Evolutionary conservation across 129 eudicot genomes (phyloP), one percentile per base, ranked within the genome.

Genomic region (Tagetes erecta): DNA sequence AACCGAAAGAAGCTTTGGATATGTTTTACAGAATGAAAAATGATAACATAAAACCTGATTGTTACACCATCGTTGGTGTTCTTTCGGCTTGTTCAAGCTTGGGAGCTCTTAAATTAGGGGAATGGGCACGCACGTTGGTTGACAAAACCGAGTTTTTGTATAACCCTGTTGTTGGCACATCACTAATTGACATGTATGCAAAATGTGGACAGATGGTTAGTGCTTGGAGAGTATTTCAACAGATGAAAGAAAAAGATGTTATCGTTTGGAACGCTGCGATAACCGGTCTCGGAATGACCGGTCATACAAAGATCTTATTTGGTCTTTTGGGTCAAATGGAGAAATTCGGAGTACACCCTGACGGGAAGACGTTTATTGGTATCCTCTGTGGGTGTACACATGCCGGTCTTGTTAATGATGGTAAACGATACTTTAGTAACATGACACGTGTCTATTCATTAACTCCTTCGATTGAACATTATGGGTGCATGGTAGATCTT

Each of bases 401-500:
- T 72, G 83, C 89, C 3, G 98, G 98, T 71, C 96, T 92, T 78
- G 95, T 92, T 59, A 73, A 79, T 35, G 92, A 92, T 14, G 96
- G 98, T 0, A 87, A 86, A 9, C 75, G 83, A 37, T 84, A 52
- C 50, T 92, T 92, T 37, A 8, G 82, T 49, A 71, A 71, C 75
- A 89, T 89, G 82, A 67, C 55, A 6, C 62, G 53, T 31, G 58
- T 83, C 20, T 92, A 50, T 80, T 87, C 83, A 45, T 7, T 92
- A 64, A 64, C 70, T 73, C 96, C 87, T 37, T 44, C 80, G 4
- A 75, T 92, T 36, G 98, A 92, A 78, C 96, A 89, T 80, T 89
- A 87, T 67, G 96, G 98, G 46, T 85, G 91, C 75, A 87, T 92
- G 87, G 94, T 87, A 3, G 98, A 92, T 87, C 98, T 92, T 73